Conservation (phyloP, 805 yeast genomes). For the Maudiozyma serrabonitensis region DNA sequence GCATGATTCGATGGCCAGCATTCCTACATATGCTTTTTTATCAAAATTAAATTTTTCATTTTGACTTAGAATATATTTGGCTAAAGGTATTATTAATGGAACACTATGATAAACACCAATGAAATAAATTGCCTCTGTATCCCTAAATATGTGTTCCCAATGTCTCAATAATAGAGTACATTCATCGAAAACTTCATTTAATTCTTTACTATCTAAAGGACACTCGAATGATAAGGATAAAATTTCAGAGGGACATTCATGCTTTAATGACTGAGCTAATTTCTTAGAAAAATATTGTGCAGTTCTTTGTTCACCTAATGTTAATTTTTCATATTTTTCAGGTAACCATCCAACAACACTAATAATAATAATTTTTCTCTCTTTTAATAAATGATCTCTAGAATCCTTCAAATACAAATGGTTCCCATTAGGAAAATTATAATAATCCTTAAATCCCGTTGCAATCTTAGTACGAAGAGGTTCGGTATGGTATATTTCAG, state of each 20-base stretch:
- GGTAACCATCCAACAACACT: conserved; percentile 27
- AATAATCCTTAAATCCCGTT: conserved; percentile 29
- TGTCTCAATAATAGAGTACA: conserved; percentile 36
- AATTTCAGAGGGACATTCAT: conserved; percentile 15
- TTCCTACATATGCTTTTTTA: conserved; percentile 21
- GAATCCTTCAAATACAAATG: conserved; percentile 30
- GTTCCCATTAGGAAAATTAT: conserved; percentile 29
- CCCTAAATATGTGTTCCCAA: conserved; percentile 40
- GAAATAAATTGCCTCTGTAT: conserved; percentile 40
- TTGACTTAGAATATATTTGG: conserved; percentile 36
- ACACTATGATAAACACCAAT: conserved; percentile 46
- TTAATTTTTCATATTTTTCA: conserved; percentile 23
- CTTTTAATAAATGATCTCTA: conserved; percentile 10
- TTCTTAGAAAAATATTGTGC: conserved; percentile 23
- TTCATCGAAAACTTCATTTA: conserved; percentile 33
- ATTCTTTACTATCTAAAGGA: conserved; percentile 22
- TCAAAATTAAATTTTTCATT: conserved; percentile 13
- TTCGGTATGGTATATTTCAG: conserved; percentile 23
- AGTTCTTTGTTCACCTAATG: conserved; percentile 21
- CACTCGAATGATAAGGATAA: conserved; percentile 29
- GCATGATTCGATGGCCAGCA: conserved; percentile 31
- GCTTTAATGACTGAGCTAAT: conserved; percentile 25
- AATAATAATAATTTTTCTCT: conserved; percentile 23
- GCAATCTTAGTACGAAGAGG: conserved; percentile 30
- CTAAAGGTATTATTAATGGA: conserved; percentile 38